Evolutionary conservation across 2,329 filamentous ascomycete species (phyloP).

Genomic region (Lecanicillium sp.): DNA sequence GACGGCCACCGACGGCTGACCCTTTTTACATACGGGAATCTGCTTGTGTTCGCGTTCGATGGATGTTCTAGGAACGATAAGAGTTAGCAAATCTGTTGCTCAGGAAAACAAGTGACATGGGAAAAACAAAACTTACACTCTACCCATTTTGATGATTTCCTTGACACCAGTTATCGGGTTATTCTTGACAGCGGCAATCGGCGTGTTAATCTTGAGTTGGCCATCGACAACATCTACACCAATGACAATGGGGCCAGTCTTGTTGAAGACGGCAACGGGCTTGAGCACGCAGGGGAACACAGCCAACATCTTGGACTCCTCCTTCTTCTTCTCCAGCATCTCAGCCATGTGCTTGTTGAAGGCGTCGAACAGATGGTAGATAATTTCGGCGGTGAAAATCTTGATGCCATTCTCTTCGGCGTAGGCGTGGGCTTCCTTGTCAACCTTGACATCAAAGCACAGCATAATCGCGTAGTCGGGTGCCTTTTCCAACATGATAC

Average conservation of each 20-base stretch:
- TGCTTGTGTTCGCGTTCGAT: slow-evolving; percentile 98
- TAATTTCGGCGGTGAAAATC: slow-evolving; percentile 97
- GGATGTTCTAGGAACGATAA: slow-evolving; percentile 56
- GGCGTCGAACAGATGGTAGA: slow-evolving; percentile 95
- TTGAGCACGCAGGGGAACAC: slow-evolving; percentile 94
- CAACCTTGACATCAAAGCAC: slow-evolving; percentile 98
- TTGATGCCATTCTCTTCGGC: slow-evolving; percentile 93
- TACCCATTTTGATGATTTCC: slow-evolving; percentile 76
- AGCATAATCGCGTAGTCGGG: slow-evolving; percentile 98
- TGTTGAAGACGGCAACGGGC: slow-evolving; percentile 95
- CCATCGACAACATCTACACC: slow-evolving; percentile 96
- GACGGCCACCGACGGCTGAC: slow-evolving; percentile 92
- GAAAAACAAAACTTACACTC: slow-evolving; percentile 65
- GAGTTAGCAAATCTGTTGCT: slow-evolving; percentile 22
- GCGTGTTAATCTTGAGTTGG: slow-evolving; percentile 76
- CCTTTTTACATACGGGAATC: slow-evolving; percentile 85
- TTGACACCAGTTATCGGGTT: slow-evolving; percentile 73
- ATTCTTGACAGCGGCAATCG: slow-evolving; percentile 77
- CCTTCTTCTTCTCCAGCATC: slow-evolving; percentile 84
- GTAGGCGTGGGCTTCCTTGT: slow-evolving; percentile 88
- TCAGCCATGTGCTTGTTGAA: slow-evolving; percentile 94
- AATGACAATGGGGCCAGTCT: slow-evolving; percentile 89
- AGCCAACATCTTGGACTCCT: slow-evolving; percentile 88
- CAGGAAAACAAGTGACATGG: background rate
- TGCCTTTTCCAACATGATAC: slow-evolving; percentile 92